phyloP scores from a whole-genome alignment of 768 basidiomycete genomes.

The Phaeotremella skinneri region DNA sequence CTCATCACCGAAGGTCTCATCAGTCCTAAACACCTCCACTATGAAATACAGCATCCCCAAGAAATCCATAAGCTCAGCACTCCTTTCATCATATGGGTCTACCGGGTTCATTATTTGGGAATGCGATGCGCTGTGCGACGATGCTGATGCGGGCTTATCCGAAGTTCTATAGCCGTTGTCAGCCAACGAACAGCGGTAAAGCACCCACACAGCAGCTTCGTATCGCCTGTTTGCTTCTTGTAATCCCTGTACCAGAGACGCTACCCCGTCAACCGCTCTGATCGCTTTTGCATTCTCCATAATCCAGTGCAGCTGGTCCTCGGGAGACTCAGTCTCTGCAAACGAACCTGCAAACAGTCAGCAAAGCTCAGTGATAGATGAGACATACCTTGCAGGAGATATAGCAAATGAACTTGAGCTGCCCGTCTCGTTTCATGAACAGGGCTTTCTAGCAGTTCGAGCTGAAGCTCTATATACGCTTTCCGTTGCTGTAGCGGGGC shows the following conservation, averaged over 20 bases:
- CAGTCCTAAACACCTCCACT: conserved; percentile 86
- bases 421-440: conserved; percentile 80
- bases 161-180: not conserved
- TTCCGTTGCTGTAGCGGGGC: conserved; percentile 63
- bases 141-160: not conserved
- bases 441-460: conserved; percentile 83
- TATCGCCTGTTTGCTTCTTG: conserved; percentile 82
- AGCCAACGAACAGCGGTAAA: not conserved
- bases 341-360: conserved; percentile 66
- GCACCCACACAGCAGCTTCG: conserved; percentile 56
- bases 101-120: conserved; percentile 15
- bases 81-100: conserved; percentile 36
- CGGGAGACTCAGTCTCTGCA: conserved; percentile 82
- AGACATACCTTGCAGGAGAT: conserved; percentile 79
- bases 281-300: conserved; percentile 89
- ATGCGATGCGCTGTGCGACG: not conserved
- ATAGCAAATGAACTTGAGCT: conserved; percentile 80
- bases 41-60: conserved; percentile 93
- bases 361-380: conserved; percentile 2
- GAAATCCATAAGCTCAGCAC: conserved; percentile 40
- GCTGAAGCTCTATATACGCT: conserved; percentile 71
- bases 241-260: conserved; percentile 77
- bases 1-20: conserved; percentile 94
- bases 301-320: conserved; percentile 94
- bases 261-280: conserved; percentile 76